Conservation (phyloP, 352 stramenopile genomes). For the Phytophthora cryptogea region DNA sequence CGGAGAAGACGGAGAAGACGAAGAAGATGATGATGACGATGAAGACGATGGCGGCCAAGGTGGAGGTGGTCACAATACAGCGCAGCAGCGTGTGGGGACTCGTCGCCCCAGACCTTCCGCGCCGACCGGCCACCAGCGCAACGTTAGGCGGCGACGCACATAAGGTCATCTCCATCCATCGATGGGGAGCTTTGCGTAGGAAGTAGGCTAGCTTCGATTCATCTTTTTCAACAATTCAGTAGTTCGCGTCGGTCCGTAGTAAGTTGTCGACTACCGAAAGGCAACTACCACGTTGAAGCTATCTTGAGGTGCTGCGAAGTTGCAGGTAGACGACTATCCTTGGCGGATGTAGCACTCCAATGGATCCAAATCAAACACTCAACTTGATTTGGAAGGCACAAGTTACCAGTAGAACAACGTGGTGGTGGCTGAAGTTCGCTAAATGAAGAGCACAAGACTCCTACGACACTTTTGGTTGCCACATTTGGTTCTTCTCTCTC, state of each 20-base stretch:
- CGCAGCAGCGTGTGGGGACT: too few species aligned
- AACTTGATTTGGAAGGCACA: slow-evolving; percentile 28
- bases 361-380: slow-evolving; percentile 9
- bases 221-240: too few species aligned
- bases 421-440: slow-evolving; percentile 9
- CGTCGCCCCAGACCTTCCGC: too few species aligned
- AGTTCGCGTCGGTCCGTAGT: too few species aligned
- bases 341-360: slow-evolving; percentile 6
- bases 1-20: too few species aligned
- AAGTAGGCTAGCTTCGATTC: too few species aligned
- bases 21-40: too few species aligned
- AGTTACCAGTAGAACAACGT: slow-evolving; percentile 1
- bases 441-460: slow-evolving; percentile 22
- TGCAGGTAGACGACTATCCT: slow-evolving; percentile 6
- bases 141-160: too few species aligned
- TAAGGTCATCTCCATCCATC: background rate
- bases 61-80: too few species aligned
- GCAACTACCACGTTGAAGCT: slow-evolving; percentile 27
- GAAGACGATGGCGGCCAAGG: too few species aligned
- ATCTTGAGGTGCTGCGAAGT: slow-evolving; percentile 28
- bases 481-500: slow-evolving; percentile 30
- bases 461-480: slow-evolving; percentile 2
- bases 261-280: slow-evolving; percentile 26
- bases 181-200: too few species aligned
- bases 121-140: too few species aligned